Evolutionary conservation across 1,139 yeast genomes (phyloP), one percentile per base, ranked within the genome.

Genomic region (Candida sp.): DNA sequence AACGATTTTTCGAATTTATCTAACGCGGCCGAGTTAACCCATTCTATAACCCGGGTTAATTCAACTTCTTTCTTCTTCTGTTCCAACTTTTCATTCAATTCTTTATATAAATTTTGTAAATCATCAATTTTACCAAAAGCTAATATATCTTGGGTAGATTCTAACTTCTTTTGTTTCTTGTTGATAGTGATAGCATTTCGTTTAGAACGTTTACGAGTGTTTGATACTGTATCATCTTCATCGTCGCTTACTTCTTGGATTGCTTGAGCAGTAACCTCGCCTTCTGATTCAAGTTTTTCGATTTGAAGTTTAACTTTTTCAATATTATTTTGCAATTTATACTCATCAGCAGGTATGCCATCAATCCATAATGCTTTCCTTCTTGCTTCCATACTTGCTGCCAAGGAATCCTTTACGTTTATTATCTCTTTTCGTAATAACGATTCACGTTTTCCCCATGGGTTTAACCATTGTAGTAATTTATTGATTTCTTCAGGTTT

Each of bases 391-490:
- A 87, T 78, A 54, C 90, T 78, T 9, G 73, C 68, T 21, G 63
- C 57, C 15, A 91, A 75, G 19, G 77, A 75, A 8, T 78, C 83
- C 50, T 79, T 76, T 5, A 82, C 73, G 4, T 66, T 64, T 7
- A 62, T 51, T 42, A 90, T 63, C 55, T 88, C 96, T 49, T 84
- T 84, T 33, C 78, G 66, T 38, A 93, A 71, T 35, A 68, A 73
- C 7, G 82, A 73, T 58, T 93, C 99, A 38, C 97, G 72, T 42
- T 68, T 70, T 3, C 98, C 98, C 75, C 83, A 79, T 5, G 81
- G 83, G 54, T 85, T 82, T 43, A 91, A 70, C 89, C 95, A 87
- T 9, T 65, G 58, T 5, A 84, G 50, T 27, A 93, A 61, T n/a
- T 58, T 60, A 2, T 75, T 77, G 32, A 91, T 62, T 43, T 87